Base-by-base conservation (phyloP, 2,329 filamentous ascomycete genomes). In the Cercospora citrullina region DNA sequence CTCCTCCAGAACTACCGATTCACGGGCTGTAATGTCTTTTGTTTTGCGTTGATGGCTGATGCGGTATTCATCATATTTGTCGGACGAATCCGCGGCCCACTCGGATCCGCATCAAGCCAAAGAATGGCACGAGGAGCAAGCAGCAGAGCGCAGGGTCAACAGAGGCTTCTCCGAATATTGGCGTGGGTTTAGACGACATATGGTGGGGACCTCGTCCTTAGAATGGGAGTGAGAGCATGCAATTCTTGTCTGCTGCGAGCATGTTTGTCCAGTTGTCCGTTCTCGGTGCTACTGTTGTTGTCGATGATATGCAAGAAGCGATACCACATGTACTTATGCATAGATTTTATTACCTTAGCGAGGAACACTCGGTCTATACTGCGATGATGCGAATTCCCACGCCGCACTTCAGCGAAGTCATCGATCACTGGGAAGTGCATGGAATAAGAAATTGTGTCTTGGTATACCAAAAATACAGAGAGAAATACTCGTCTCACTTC, bases 11-110 rank as follows among this genome's bases (percentile, higher is more conserved):
- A 14, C 53, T 31, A 16, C 53, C 53, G 8, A 10, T 28, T 21
- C 10, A 30, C 30, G 16, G 12, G 21, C n/a, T 53, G 30, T 42
- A 64, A 64, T 64, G 62, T 64, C 26, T 64, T 31, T 55, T 57
- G 26, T 58, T 57, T 58, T 58, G 53, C 26, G 26, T 7, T 26
- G 62, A 55, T 57, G 62, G 62, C 62, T 64, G 62, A 58, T 64
- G 14, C 21, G 30, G 45, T 39, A 23, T 26, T 33, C 53, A 21
- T 36, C 48, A 58, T 31, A 57, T 51, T 51, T 31, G 18, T 33
- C 58, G 21, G 48, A 57, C 28, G 16, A 36, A 18, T 58, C 30
- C 53, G 53, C 39, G 28, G 7, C 31, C 62, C 36, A 23, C 51
- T 16, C 26, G 62, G 21, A 53, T 21, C 30, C 18, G 31, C 12